phyloP scores from a whole-genome alignment of 192 early-diverging fungal species.

The Spizellomyces sp. region DNA sequence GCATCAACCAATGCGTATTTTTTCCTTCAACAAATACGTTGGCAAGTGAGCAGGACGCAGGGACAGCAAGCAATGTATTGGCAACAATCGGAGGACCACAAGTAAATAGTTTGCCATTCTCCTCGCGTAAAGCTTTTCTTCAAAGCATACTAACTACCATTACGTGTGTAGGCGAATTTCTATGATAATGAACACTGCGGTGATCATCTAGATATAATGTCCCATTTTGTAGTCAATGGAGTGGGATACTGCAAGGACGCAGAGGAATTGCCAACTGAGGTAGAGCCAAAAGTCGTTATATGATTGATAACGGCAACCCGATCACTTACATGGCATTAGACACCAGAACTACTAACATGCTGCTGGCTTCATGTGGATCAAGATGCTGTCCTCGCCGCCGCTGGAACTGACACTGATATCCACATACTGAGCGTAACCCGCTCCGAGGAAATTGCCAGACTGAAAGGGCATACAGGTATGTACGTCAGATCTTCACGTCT shows the following conservation, averaged over 20 bases:
- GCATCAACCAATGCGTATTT: conserved; percentile 74
- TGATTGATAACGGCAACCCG: not conserved
- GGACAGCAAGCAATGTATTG: conserved; percentile 23
- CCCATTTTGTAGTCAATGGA: conserved; percentile 71
- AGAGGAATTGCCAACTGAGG: not conserved
- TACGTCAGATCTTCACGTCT: not conserved
- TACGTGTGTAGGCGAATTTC: conserved; percentile 64
- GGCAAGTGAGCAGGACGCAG: not conserved
- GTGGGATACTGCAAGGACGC: conserved; percentile 13
- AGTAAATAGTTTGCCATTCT: not conserved
- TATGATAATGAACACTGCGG: conserved; percentile 95
- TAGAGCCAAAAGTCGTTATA: not conserved
- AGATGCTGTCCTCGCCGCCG: conserved; percentile 72
- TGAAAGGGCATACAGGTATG: conserved; percentile 67
- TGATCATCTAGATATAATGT: conserved; percentile 93
- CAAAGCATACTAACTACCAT: not conserved
- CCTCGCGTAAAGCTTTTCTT: conserved; percentile 49
- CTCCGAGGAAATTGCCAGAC: conserved; percentile 62
- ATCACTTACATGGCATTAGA: not conserved
- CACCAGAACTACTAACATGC: conserved; percentile 58
- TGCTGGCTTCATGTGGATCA: conserved; percentile 72
- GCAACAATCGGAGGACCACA: conserved; percentile 31
- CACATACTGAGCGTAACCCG: conserved; percentile 76
- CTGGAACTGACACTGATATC: conserved; percentile 62
- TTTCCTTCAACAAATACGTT: conserved; percentile 30